Evolutionary conservation across 352 stramenopile species (phyloP), one percentile per base, ranked within the genome.

Genomic region (Nothophytophthora sp.): DNA sequence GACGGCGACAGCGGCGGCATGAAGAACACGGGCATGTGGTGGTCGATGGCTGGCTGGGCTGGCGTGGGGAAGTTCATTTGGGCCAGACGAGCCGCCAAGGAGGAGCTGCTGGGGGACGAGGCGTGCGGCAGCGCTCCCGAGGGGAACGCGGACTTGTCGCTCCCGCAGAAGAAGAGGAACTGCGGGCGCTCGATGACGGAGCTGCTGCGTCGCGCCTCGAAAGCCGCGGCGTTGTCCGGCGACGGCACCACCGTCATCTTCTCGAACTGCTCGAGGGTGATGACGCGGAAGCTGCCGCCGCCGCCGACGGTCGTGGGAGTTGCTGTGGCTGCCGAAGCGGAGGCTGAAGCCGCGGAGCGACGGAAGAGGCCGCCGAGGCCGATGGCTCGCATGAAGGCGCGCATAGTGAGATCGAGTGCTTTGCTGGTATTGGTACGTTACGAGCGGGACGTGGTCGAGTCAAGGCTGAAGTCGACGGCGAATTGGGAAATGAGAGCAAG

Each of bases 121-220:
- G n/a, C n/a, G n/a, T n/a, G n/a, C n/a, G 43, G 22, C 13, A 63
- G n/a, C 33, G 59, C 60, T 23, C 41, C 47, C 7, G 65, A 63
- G 25, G 63, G 57, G 40, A 56, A 51, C 4, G 54, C 60, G 12
- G 60, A 63, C 2, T 44, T 76, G 24, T 90, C 80, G n/a, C 63
- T 76, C 32, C 80, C 80, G 30, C 76, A 88, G 61, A 90, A 90
- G 67, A 90, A 86, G 54, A 88, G 71, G 60, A 90, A 87, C 61
- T 87, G 76, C 35, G 67, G 75, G 2, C 60, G 67, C 50, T 88
- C 80, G 29, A 41, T 35, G 34, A 61, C 39, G n/a, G 71, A 76
- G 60, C 76, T 86, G 18, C 50, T 52, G 37, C 58, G 52, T 29
- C 55, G 44, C 23, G 49, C 55, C 16, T 67, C 58, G 27, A 69